Evolutionary conservation across 2,329 filamentous ascomycete species (phyloP), one percentile per base, ranked within the genome.

Genomic region (Epichloe aotearoae): DNA sequence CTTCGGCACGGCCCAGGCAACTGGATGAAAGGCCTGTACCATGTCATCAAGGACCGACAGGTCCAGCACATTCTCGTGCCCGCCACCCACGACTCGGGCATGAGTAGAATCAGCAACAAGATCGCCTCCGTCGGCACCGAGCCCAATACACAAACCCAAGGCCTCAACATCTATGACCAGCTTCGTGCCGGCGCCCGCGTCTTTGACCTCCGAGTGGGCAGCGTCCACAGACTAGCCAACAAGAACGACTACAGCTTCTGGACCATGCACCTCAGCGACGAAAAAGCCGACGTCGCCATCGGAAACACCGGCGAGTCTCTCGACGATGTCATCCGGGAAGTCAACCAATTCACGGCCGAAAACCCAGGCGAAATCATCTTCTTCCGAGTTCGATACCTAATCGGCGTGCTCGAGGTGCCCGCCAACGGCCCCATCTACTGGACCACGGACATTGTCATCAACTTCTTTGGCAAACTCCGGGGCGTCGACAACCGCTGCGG

Each of bases 21-120:
- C 51, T 68, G 65, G 64, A 67, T 67, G 65, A 58, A 54, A 36
- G 50, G 52, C 5, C 56, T 67, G 10, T 62, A 65, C 51, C 50
- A 62, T 17, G 58, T 61, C 3, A 66, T 68, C 53, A 59, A 61
- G 38, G 60, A 64, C 53, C 66, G 73, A 11, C 66, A 65, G 1
- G 57, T 76, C 0, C 68, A 68, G 48, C 66, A 74, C 33, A 63
- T 76, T 17, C 64, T 69, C 46, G 69, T 76, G 64, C 73, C 73
- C 0, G 73, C 72, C 8, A 67, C 70, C 3, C 72, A 76, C 53
- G 71, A 75, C 52, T 64, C 71, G 0, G 73, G 72, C n/a, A 75
- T 76, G 71, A 68, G 64, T 23, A 62, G 54, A 1, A 71, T 72
- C 53, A 67, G 60, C 14, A 50, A 56, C 45, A 55, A 59, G 14